phyloP scores from a whole-genome alignment of 2,329 filamentous ascomycete genomes.

The Ophiosphaerella narmari region DNA sequence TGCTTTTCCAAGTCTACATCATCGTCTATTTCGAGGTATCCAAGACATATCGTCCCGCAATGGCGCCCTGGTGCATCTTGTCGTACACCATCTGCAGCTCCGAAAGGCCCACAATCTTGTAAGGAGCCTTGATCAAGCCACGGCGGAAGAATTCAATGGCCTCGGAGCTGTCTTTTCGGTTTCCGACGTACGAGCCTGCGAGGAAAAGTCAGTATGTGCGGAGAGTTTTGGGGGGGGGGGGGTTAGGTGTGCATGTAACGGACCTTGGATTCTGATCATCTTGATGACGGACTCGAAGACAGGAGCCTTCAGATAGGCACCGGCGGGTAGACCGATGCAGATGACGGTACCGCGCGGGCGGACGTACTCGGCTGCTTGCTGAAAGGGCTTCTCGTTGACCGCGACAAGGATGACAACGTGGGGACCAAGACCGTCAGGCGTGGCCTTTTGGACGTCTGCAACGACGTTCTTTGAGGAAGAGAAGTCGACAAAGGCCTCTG shows the following conservation, averaged over 20 bases:
- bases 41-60: slow-evolving; percentile 79
- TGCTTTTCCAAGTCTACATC: not conserved
- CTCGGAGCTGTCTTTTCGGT: slow-evolving; percentile 84
- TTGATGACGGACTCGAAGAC: slow-evolving; percentile 87
- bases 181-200: slow-evolving; percentile 76
- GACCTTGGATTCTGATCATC: slow-evolving; percentile 86
- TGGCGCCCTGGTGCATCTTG: slow-evolving; percentile 67
- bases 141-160: slow-evolving; percentile 87
- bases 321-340: slow-evolving; percentile 84
- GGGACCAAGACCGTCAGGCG: slow-evolving; percentile 79
- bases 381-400: slow-evolving; percentile 89
- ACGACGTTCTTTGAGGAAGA: slow-evolving; percentile 75
- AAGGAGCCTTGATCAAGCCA: slow-evolving; percentile 84
- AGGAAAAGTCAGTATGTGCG: too few species aligned
- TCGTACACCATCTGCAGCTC: slow-evolving; percentile 82
- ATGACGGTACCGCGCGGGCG: slow-evolving; percentile 81
- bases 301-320: slow-evolving; percentile 75
- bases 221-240: too few species aligned
- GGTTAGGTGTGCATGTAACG: too few species aligned
- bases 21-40: slow-evolving; percentile 59
- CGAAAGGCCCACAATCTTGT: slow-evolving; percentile 80
- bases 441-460: slow-evolving; percentile 80
- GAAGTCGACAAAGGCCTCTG: slow-evolving; percentile 80
- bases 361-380: slow-evolving; percentile 88
- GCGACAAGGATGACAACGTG: slow-evolving; percentile 87